A percentile compares a stretch with the other conserved stretches of the same genome.
Evolutionary conservation across 306 rosid species (phyloP).

Genomic region (Herpetospermum pedunculosum): DNA sequence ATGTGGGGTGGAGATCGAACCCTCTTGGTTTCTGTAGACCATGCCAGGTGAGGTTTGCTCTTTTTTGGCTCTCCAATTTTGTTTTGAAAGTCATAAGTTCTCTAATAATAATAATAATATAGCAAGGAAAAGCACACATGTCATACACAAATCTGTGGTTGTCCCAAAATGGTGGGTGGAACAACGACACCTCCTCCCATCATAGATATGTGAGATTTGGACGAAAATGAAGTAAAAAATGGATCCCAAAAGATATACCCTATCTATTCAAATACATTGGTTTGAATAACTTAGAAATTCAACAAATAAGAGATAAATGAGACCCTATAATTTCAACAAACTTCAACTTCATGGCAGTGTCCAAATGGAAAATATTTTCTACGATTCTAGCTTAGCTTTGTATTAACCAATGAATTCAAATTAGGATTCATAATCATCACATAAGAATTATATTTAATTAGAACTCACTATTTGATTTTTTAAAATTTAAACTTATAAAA

Average conservation of each 20-base stretch:
- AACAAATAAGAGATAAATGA: not conserved
- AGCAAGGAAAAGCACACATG: not conserved
- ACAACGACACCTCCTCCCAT: not conserved
- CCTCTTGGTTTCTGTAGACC: no score
- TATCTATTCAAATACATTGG: not conserved
- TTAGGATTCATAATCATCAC: not conserved
- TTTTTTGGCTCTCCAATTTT: no score
- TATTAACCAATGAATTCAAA: not conserved
- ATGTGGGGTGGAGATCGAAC: no score
- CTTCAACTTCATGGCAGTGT: not conserved
- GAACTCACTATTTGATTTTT: no score
- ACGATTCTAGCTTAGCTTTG: not conserved
- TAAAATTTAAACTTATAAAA: no score
- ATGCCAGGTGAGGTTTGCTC: no score
- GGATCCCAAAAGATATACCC: not conserved
- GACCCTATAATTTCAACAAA: not conserved
- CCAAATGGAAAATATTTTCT: not conserved
- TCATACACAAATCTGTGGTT: not conserved
- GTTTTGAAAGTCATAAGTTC: no score
- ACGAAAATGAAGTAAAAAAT: not conserved
- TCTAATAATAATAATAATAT: no score
- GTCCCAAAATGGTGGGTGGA: not conserved
- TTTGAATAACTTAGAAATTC: not conserved
- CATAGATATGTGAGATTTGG: no score
- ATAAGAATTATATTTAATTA: no score